Evolutionary conservation across 202 grass and related monocot genomes (phyloP), one percentile per base, ranked within the genome.

Genomic region (Eragrostis tef): DNA sequence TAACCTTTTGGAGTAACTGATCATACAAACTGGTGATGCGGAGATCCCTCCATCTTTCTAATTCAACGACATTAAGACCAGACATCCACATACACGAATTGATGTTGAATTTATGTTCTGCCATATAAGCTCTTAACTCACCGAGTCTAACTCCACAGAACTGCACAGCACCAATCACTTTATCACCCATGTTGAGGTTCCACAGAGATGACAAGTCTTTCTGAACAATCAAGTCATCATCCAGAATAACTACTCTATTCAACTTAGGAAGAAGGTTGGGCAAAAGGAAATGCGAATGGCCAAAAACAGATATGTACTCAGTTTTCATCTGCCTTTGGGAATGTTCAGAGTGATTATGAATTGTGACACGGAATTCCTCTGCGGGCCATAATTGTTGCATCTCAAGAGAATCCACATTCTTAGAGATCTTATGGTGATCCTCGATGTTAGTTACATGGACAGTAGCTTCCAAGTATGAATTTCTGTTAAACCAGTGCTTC

Each of bases 141-240:
- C 88, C 90, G 19, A 95, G 81, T 80, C 63, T 93, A 42, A 99
- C 87, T 75, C 81, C 85, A 78, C 93, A 95, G 87, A 91, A 95
- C 42, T 91, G 71, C 41, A 79, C 71, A 31, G 96, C 90, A 20
- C 89, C 89, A 34, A 90, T 82, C 51, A 91, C 87, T 79, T 96
- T 99, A 51, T 62, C 82, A 85, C 71, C 87, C 87, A 99, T 72
- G 79, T 95, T 44, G 74, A 91, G 71, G 67, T 91, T 86, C 91
- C 93, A 99, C 41, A 99, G 81, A 66, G 54, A 79, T 79, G 90
- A 99, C 67, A 99, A 78, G 70, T 93, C 93, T 60, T 82, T 85
- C 81, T 93, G 90, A 63, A 99, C 89, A 89, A 99, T 85, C 80
- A 99, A 83, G 88, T 99, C 96, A 88, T 99, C 96, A 50, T 93